A percentile compares a stretch with the other conserved stretches of the same genome.
Conservation (phyloP, 805 yeast genomes). For the Dipodascus albidus region DNA sequence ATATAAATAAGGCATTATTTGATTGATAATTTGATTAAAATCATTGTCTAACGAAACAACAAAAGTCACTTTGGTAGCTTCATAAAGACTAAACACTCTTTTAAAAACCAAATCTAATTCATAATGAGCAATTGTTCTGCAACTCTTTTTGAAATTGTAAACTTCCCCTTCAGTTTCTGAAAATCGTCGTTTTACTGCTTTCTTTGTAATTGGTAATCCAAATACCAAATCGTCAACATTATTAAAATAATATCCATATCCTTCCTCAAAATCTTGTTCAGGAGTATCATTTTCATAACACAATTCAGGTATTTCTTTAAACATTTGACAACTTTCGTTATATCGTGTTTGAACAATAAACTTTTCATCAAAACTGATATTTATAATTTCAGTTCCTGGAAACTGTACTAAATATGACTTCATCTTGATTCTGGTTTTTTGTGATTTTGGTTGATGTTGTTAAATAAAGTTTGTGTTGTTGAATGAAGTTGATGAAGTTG, state of each 20-base stretch:
- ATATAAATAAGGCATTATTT: neutral
- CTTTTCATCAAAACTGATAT: no score
- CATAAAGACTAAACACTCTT: neutral
- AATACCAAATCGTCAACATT: constrained; percentile 8
- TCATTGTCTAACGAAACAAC: neutral
- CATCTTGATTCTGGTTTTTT: no score
- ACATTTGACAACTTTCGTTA: no score
- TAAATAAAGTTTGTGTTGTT: neutral
- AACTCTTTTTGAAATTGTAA: no score
- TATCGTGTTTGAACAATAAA: no score
- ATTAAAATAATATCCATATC: neutral
- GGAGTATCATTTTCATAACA: neutral
- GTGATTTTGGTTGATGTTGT: no score
- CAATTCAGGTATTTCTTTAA: neutral
- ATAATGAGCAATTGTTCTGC: neutral
- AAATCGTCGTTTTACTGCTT: neutral
- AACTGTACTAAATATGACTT: neutral
- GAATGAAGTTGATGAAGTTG: no score
- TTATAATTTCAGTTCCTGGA: neutral
- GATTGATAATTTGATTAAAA: neutral
- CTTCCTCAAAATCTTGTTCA: neutral
- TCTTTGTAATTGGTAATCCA: constrained; percentile 7
- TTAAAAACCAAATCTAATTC: neutral
- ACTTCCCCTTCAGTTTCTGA: neutral
- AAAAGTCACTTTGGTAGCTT: neutral